Conservation (phyloP, 768 basidiomycete genomes). For the Panaeolus cyanescens region DNA sequence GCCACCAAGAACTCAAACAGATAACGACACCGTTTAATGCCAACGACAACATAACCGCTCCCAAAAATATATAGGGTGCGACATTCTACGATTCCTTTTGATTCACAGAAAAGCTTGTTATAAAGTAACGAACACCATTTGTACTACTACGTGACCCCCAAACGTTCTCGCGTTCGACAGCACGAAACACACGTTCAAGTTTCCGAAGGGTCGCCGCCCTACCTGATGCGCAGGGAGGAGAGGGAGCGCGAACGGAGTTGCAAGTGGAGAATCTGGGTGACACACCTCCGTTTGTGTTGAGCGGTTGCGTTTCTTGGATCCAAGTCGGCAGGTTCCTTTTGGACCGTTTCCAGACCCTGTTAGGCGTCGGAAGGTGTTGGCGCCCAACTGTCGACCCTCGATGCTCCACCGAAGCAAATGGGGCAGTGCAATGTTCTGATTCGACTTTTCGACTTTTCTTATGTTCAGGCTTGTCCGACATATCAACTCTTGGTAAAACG, state of each 20-base stretch:
- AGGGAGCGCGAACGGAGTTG: not conserved
- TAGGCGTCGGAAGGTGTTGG: not conserved
- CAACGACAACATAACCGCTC: not conserved
- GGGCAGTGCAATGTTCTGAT: not conserved
- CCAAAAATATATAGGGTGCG: not conserved
- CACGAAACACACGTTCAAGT: too few species aligned
- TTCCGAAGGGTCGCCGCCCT: too few species aligned
- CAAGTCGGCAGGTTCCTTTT: too few species aligned
- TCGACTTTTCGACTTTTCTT: not conserved
- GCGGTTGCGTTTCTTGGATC: too few species aligned
- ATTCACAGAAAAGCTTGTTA: too few species aligned
- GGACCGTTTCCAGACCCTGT: not conserved
- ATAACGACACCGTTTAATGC: not conserved
- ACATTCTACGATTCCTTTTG: not conserved
- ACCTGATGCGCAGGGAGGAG: not conserved
- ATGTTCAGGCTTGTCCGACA: too few species aligned
- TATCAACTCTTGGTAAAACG: too few species aligned
- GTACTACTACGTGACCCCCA: too few species aligned
- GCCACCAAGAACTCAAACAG: not conserved
- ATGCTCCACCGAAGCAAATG: not conserved
- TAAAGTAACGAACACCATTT: too few species aligned
- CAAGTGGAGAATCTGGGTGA: not conserved
- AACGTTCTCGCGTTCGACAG: too few species aligned
- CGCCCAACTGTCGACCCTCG: not conserved
- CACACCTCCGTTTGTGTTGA: not conserved